These are phyloP conservation scores for Albugo candida DNA, from an alignment of 352 stramenopile species.

Conservation along the genomic window DNA sequence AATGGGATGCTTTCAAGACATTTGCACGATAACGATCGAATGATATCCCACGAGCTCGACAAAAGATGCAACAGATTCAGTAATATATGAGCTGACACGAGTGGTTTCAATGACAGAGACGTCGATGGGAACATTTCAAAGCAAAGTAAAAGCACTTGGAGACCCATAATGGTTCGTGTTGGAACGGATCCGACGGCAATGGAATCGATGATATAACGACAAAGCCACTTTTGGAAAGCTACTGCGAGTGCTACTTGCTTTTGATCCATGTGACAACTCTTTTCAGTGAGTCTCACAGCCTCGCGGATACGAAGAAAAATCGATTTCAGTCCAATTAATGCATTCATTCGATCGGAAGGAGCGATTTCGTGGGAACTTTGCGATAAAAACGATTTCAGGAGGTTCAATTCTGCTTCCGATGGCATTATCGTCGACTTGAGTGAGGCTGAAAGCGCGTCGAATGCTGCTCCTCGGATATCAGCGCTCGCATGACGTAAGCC, in stretches of 20 bases:
- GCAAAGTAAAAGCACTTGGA: constrained; percentile 53
- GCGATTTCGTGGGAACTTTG: constrained; percentile 58
- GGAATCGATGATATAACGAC: constrained; percentile 38
- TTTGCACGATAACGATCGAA: constrained; percentile 40
- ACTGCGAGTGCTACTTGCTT: constrained; percentile 15
- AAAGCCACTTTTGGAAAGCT: constrained; percentile 42
- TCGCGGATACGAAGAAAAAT: constrained; percentile 61
- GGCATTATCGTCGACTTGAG: constrained; percentile 67
- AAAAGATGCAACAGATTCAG: constrained; percentile 58
- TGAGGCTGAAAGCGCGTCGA: constrained; percentile 57
- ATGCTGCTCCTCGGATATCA: constrained; percentile 44
- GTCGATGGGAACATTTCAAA: constrained; percentile 23
- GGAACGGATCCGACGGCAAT: constrained; percentile 46
- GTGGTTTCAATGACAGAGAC: constrained; percentile 5
- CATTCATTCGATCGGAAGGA: constrained; percentile 39
- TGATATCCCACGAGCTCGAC: constrained; percentile 58
- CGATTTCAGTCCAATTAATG: constrained; percentile 51
- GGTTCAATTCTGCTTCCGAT: constrained; percentile 21
- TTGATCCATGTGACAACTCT: constrained; percentile 10
- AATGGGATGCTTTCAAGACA: constrained; percentile 51
- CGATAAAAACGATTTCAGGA: constrained; percentile 48
- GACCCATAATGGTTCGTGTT: constrained; percentile 43
- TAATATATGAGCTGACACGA: constrained; percentile 40
- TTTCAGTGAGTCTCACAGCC: constrained; percentile 27
- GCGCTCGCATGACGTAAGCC: constrained; percentile 30